A percentile compares a stretch with the other conserved stretches of the same genome.
Evolutionary conservation across 164 flowering plant genomes (phyloP).

Genomic region (Magnolia officinalis): DNA sequence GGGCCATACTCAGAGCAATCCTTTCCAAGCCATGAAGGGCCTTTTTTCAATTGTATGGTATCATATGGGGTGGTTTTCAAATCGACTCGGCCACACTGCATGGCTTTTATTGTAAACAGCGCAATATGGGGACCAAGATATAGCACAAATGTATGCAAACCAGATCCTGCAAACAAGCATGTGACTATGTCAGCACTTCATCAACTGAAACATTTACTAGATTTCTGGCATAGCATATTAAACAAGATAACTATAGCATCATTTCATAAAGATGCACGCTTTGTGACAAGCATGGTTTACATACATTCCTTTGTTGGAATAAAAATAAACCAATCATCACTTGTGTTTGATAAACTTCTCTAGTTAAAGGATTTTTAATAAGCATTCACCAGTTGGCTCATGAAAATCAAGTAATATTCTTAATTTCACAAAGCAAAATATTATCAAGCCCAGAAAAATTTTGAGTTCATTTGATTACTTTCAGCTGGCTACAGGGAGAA

Average conservation of each 20-base stretch:
- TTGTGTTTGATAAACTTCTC: background rate
- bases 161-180: conserved; percentile 58
- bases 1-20: conserved; percentile 81
- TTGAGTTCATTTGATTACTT: background rate
- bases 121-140: conserved; percentile 94
- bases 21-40: conserved; percentile 89
- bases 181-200: background rate
- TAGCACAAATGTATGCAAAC: conserved; percentile 90
- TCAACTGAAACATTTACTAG: background rate
- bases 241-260: background rate
- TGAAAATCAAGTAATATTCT: background rate
- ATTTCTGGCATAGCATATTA: background rate
- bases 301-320: background rate
- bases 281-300: background rate
- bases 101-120: conserved; percentile 77
- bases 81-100: conserved; percentile 89
- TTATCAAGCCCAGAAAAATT: background rate
- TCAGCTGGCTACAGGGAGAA: background rate
- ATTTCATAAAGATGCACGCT: background rate
- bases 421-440: background rate
- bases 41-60: conserved; percentile 76
- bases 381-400: background rate
- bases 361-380: background rate
- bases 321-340: background rate
- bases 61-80: conserved; percentile 85